Base-by-base conservation (phyloP, 352 stramenopile genomes). In the Globisporangium ultimum region DNA sequence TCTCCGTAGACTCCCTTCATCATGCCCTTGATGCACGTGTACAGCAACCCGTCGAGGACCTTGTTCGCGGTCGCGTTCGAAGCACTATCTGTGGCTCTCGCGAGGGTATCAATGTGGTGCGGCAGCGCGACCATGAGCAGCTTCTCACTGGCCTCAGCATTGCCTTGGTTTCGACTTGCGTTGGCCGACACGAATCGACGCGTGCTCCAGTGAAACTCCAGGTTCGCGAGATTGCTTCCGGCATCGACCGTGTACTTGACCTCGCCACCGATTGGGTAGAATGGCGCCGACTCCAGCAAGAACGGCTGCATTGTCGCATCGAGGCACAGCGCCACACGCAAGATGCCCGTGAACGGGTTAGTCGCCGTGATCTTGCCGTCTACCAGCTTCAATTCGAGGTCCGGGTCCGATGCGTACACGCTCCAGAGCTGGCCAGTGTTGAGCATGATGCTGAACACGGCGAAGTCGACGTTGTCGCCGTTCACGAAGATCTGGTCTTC, bases 51-150 rank as follows among this genome's bases (percentile, higher is more conserved):
- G 10, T 71, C 65, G 15, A 85, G 20, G n/a, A 84, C 52, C 17
- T 75, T 72, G 40, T 71, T 68, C n/a, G 62, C 24, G 5, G 52
- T 21, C 12, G 40, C 28, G 8, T 36, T 49, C 17, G 53, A 7
- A 7, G 55, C 57, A 4, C 34, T 56, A 8, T 61, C 28, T 8
- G 38, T 42, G 13, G 72, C 58, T 5, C 68, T 52, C 40, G 72
- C 53, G 48, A 85, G 71, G 46, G 74, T 71, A 13, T 91, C 78
- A 40, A 80, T 70, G 61, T 95, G 86, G 40, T 95, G 86, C 5
- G 84, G 78, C 38, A 92, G 54, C 18, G 80, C 72, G 14, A 92
- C 58, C 86, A 93, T 93, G 49, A 93, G 56, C 20, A 92, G 60
- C 56, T 84, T 72, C n/a, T 58, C 64, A 0, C 6, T 41, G 18